A percentile compares a stretch with the other conserved stretches of the same genome.
Conservation (phyloP, 495 filamentous ascomycete species). For the Aspergillus hancockii region DNA sequence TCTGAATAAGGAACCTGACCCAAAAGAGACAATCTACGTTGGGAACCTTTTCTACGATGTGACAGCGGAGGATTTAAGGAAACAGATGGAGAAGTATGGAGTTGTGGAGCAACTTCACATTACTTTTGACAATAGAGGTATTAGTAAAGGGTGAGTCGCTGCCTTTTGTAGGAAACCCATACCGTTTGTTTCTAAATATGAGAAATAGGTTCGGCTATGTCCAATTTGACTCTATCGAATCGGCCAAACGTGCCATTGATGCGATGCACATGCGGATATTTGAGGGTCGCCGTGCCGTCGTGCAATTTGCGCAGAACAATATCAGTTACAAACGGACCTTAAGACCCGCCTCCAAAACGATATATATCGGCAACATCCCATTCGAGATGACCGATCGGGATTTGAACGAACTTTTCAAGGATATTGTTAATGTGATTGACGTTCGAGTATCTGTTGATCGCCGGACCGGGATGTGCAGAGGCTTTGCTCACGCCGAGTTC, state of each 20-base stretch:
- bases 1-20: slow-evolving; percentile 12
- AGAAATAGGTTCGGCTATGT: slow-evolving; percentile 76
- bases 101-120: slow-evolving; percentile 55
- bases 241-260: slow-evolving; percentile 61
- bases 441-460: slow-evolving; percentile 90
- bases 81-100: slow-evolving; percentile 68
- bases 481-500: slow-evolving; percentile 92
- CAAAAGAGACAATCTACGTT: slow-evolving; percentile 62
- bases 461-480: slow-evolving; percentile 80
- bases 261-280: slow-evolving; percentile 68
- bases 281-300: slow-evolving; percentile 73
- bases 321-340: slow-evolving; percentile 17
- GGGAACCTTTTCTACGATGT: slow-evolving; percentile 88
- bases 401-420: slow-evolving; percentile 76
- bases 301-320: slow-evolving; percentile 52
- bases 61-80: slow-evolving; percentile 66
- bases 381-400: slow-evolving; percentile 89
- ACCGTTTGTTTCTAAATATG: slow-evolving; percentile 5
- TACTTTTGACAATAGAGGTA: slow-evolving; percentile 67
- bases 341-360: slow-evolving; percentile 56
- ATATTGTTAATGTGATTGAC: slow-evolving; percentile 70
- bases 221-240: slow-evolving; percentile 57
- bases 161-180: slow-evolving; percentile 21
- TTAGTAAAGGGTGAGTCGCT: slow-evolving; percentile 80
- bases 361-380: slow-evolving; percentile 89